These are phyloP conservation scores for Termitomyces sp. DNA, from an alignment of 768 basidiomycete genomes.

Conservation along the genomic window DNA sequence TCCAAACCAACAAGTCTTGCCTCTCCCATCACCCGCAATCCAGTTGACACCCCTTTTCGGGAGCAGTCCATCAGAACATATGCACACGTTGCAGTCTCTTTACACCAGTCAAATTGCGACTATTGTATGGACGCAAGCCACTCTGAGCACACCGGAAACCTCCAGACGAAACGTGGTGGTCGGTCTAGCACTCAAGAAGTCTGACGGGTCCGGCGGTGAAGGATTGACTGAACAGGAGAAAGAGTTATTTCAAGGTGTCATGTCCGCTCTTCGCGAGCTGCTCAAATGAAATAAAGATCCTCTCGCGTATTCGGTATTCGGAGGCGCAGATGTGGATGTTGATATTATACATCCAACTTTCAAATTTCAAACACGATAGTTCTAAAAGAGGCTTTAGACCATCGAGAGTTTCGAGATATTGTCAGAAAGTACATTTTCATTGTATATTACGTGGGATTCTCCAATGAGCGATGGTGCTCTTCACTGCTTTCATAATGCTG, in stretches of 20 bases:
- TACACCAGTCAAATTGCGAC: conserved; percentile 89
- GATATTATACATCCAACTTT: neutral
- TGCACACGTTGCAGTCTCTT: conserved; percentile 68
- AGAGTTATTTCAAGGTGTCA: conserved; percentile 42
- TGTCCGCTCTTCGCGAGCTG: conserved; percentile 37
- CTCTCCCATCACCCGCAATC: conserved; percentile 65
- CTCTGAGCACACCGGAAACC: conserved; percentile 31
- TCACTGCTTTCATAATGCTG: conserved; percentile 32
- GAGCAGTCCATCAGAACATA: conserved; percentile 58
- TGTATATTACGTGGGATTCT: conserved; percentile 11
- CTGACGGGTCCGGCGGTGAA: conserved; percentile 16
- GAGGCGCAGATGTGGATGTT: neutral
- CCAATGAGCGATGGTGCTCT: conserved; percentile 39
- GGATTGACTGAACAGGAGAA: conserved; percentile 35
- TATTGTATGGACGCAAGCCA: conserved; percentile 62
- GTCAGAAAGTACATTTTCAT: neutral
- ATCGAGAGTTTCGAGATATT: neutral
- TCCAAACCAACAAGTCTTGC: conserved; percentile 34
- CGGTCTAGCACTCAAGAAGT: conserved; percentile 60
- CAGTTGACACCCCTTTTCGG: conserved; percentile 78
- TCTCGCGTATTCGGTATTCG: neutral
- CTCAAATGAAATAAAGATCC: conserved; percentile 16
- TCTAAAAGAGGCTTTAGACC: neutral
- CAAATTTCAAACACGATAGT: neutral
- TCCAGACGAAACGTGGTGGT: conserved; percentile 62